Conservation (phyloP, 2,329 filamentous ascomycete species). For the Fusarium sp. region DNA sequence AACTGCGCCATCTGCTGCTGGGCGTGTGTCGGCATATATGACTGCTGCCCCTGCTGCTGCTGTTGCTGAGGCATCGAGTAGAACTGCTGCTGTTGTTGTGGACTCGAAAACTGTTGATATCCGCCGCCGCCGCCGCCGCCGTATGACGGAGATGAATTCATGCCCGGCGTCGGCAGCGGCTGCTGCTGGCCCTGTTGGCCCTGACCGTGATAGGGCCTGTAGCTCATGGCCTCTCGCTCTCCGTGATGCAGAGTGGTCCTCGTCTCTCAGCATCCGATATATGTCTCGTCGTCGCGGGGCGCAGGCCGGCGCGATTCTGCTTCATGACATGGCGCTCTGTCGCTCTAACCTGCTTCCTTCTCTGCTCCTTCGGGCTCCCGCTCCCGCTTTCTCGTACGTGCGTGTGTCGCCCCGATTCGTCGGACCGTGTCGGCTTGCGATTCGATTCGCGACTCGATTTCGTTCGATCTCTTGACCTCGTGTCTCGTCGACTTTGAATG, state of each 20-base stretch:
- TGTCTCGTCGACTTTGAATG: constrained; percentile 21
- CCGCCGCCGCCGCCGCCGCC: constrained; percentile 19
- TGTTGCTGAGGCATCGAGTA: constrained; percentile 34
- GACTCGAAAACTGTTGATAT: constrained; percentile 45
- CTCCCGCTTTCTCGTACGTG: neutral
- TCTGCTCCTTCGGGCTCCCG: constrained; percentile 9
- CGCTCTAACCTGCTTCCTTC: neutral
- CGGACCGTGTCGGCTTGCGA: neutral
- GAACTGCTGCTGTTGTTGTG: constrained; percentile 43
- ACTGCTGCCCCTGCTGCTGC: constrained; percentile 42
- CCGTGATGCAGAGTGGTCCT: constrained; percentile 4
- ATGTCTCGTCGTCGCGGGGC: constrained; percentile 42
- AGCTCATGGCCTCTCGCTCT: constrained; percentile 50
- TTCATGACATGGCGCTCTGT: constrained; percentile 37
- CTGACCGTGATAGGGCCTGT: constrained; percentile 47
- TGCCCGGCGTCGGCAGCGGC: constrained; percentile 30
- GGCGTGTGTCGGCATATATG: constrained; percentile 35
- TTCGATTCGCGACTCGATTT: constrained; percentile 2
- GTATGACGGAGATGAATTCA: constrained; percentile 39
- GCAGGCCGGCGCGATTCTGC: constrained; percentile 44
- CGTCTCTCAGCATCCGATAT: constrained; percentile 36
- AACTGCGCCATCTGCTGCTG: constrained; percentile 43
- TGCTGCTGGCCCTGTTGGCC: constrained; percentile 45
- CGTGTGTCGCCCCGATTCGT: constrained; percentile 9
- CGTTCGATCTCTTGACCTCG: constrained; percentile 10